Base-by-base conservation (phyloP, 2,329 filamentous ascomycete genomes). In the Colletotrichum destructivum region DNA sequence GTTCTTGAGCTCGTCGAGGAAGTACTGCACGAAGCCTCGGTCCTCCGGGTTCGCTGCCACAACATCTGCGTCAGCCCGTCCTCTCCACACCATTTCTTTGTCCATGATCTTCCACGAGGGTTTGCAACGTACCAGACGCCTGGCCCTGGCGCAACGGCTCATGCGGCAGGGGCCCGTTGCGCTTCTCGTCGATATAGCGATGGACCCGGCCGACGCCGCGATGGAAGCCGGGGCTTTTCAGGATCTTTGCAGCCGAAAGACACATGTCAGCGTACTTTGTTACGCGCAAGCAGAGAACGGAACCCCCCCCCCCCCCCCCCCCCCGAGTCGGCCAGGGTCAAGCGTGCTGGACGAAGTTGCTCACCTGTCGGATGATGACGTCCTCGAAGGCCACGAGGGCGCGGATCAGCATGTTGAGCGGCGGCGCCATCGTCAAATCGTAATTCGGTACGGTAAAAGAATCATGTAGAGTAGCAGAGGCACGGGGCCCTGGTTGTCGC, bases 141-240 rank as follows among this genome's bases (percentile, higher is more conserved):
- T 89, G 85, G 55, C 88, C 88, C 1, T 82, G 86, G 0, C 83
- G 82, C 12, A 89, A 73, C 8, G 87, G 87, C 62, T 88, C 85
- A 73, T 84, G 80, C 0, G 87, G 87, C 64, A 87, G 81, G 31
- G 85, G 83, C 12, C 88, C 88, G 72, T 89, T 74, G 55, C 83
- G 82, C 21, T 79, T 77, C 72, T 89, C 86, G 75, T 89, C 79
- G 47, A 89, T 82, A 4, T 78, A 81, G 16, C 83, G 82, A 70
- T 89, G 87, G 44, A 89, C 86, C n/a, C 84, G 82, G 9, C 85
- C 85, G 49, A 89, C 88, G 4, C 82, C 83, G 72, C 83, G 84
- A 73, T 89, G 87, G 76, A 89, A 89, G 11, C 81, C 79, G 1
- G 86, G 87, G 18, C 83, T 86, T 31, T 82, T 81, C 18, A 89